phyloP scores from a whole-genome alignment of 2,329 filamentous ascomycete species.

The Aspergillus spinulosporus region DNA sequence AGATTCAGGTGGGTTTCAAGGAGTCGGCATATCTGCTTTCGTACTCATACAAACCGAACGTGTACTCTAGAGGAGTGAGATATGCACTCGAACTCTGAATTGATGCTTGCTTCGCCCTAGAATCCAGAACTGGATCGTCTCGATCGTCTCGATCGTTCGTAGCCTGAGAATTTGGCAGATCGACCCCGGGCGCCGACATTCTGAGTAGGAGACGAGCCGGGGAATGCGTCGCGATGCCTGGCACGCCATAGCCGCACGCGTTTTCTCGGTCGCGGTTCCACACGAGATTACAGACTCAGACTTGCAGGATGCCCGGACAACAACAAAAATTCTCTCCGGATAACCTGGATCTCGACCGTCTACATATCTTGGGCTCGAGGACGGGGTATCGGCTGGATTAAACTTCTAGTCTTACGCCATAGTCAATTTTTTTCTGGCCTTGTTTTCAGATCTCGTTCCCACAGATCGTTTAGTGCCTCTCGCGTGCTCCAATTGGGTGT shows the following conservation, averaged over 20 bases:
- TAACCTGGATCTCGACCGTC: neutral
- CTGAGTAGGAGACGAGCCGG: conserved; percentile 4
- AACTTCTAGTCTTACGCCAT: neutral
- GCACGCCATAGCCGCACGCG: conserved; percentile 14
- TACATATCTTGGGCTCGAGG: neutral
- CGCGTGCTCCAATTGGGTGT: conserved; percentile 20
- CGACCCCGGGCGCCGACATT: neutral
- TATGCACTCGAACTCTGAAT: neutral
- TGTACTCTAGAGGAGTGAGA: neutral
- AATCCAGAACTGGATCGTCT: neutral
- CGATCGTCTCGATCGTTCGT: too few relatives aligned
- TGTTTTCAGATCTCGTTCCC: conserved; percentile 6
- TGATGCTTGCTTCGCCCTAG: neutral
- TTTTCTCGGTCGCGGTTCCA: conserved; percentile 8
- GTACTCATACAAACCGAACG: neutral
- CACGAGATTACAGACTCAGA: neutral
- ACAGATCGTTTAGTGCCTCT: conserved; percentile 10
- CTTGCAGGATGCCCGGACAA: conserved; percentile 9
- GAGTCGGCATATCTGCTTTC: neutral
- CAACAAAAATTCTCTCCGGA: conserved; percentile 11
- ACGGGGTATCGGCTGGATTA: neutral
- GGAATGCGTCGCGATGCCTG: conserved; percentile 13
- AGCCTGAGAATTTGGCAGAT: neutral
- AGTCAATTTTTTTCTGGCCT: neutral
- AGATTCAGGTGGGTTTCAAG: neutral